phyloP scores from a whole-genome alignment of 129 eudicot genomes.

The Logfia minima region DNA sequence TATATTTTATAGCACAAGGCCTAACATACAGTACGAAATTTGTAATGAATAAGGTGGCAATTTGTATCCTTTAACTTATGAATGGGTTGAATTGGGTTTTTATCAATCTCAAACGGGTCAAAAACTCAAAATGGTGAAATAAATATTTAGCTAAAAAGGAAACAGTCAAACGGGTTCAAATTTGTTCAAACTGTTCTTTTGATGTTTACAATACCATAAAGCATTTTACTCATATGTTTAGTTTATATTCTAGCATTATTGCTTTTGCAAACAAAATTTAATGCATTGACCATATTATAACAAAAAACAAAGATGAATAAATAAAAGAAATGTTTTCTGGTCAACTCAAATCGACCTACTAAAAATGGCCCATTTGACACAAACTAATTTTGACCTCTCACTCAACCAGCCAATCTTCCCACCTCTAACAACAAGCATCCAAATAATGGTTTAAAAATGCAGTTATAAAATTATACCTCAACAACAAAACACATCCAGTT shows the following conservation, averaged over 20 bases:
- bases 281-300: too few relatives aligned
- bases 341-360: not conserved
- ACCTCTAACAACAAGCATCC: not conserved
- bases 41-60: not conserved
- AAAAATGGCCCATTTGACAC: not conserved
- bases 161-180: not conserved
- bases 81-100: not conserved
- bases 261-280: too few relatives aligned
- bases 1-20: not conserved
- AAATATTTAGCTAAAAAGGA: not conserved
- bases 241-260: not conserved
- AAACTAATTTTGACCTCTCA: not conserved
- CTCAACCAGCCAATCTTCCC: not conserved
- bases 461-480: constrained; percentile 53
- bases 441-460: not conserved
- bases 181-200: not conserved
- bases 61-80: not conserved
- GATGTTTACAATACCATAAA: not conserved
- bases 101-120: not conserved
- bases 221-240: not conserved
- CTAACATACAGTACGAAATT: not conserved
- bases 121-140: not conserved
- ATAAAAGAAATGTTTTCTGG: not conserved
- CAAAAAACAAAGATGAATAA: too few relatives aligned
- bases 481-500: constrained; percentile 81